These are phyloP conservation scores for Paraphaeosphaeria sporulosa DNA, from an alignment of 2,329 filamentous ascomycete genomes.

Conservation along the genomic window DNA sequence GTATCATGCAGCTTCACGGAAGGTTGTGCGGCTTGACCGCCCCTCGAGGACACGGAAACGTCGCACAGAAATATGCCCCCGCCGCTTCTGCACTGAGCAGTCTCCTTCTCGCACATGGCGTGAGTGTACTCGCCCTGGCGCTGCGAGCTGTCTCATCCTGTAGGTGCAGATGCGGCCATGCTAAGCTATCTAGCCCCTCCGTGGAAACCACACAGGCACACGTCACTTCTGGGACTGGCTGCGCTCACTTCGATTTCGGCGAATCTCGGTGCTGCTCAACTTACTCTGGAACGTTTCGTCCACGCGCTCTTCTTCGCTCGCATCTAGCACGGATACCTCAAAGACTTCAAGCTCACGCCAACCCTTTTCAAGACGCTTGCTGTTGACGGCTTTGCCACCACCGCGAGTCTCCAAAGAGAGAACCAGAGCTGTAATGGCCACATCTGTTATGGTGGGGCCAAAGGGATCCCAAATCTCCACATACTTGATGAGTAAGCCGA, in stretches of 20 bases:
- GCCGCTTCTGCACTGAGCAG: slow-evolving; percentile 22
- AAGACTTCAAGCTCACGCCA: slow-evolving; percentile 81
- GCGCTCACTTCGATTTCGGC: slow-evolving; percentile 51
- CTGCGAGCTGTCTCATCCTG: slow-evolving; percentile 18
- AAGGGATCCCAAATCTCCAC: slow-evolving; percentile 88
- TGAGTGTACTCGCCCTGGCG: not conserved
- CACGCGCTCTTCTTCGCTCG: slow-evolving; percentile 60
- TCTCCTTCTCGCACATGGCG: not conserved
- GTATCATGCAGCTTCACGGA: slow-evolving; percentile 33
- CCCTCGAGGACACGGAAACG: slow-evolving; percentile 27
- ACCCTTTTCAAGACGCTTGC: slow-evolving; percentile 76
- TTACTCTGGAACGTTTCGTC: slow-evolving; percentile 77
- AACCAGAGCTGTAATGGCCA: slow-evolving; percentile 79
- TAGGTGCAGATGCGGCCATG: not conserved
- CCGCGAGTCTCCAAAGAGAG: slow-evolving; percentile 87
- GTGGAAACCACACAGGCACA: slow-evolving; percentile 14
- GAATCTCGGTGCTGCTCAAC: slow-evolving; percentile 90
- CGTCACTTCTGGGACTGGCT: slow-evolving; percentile 27
- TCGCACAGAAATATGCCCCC: slow-evolving; percentile 35
- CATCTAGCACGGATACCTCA: slow-evolving; percentile 87
- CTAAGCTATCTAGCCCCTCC: not conserved
- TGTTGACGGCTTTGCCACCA: slow-evolving; percentile 85
- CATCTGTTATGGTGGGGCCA: slow-evolving; percentile 87
- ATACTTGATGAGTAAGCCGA: slow-evolving; percentile 74
- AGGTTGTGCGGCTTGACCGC: slow-evolving; percentile 31